phyloP scores from a whole-genome alignment of 352 stramenopile species.

The Phytopythium ostracodes region DNA sequence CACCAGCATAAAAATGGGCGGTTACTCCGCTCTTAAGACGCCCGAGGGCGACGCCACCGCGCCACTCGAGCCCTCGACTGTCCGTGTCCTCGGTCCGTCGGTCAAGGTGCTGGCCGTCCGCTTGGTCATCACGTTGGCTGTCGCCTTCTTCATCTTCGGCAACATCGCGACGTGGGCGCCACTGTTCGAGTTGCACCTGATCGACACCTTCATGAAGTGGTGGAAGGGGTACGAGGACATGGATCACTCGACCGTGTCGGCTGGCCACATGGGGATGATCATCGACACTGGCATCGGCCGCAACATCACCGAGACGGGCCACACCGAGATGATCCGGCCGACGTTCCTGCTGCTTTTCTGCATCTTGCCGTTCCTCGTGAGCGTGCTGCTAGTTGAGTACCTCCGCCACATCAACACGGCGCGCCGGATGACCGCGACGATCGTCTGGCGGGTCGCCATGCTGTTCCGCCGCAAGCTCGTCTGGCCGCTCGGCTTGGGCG shows the following conservation, averaged over 20 bases:
- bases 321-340: conserved; percentile 62
- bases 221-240: conserved; percentile 47
- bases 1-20: conserved; percentile 12
- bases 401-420: conserved; percentile 38
- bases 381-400: conserved; percentile 47
- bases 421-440: conserved; percentile 27
- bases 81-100: conserved; percentile 7
- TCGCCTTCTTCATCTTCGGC: conserved; percentile 50
- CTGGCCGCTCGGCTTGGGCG: conserved; percentile 25
- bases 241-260: conserved; percentile 1
- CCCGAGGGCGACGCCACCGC: conserved; percentile 17
- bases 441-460: conserved; percentile 37
- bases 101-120: conserved; percentile 23
- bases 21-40: conserved; percentile 27
- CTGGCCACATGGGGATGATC: conserved; percentile 34
- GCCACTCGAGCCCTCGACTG: neutral
- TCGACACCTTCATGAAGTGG: conserved; percentile 51
- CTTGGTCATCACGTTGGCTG: conserved; percentile 26
- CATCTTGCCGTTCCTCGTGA: conserved; percentile 53
- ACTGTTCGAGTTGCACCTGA: conserved; percentile 43
- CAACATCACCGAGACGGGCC: conserved; percentile 47
- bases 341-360: conserved; percentile 70
- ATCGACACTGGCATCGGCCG: conserved; percentile 44
- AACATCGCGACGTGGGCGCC: conserved; percentile 58
- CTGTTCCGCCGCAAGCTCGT: conserved; percentile 47